A percentile compares a stretch with the other conserved stretches of the same genome.
phyloP scores from a whole-genome alignment of 140 eudicot species.

The Cichorium intybus region DNA sequence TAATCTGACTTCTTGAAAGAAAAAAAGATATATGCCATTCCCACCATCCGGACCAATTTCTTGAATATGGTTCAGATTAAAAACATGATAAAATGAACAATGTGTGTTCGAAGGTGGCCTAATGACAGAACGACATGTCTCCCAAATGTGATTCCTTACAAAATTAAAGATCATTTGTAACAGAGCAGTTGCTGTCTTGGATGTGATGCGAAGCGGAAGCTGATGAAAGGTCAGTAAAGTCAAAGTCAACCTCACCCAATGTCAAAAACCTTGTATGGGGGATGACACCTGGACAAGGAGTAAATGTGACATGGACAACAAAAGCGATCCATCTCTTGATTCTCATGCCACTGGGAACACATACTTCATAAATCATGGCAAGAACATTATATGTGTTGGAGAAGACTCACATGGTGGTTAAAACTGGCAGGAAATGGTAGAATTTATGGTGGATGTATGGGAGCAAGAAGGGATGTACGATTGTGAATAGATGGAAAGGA shows the following conservation, averaged over 20 bases:
- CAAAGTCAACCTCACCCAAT: constrained; percentile 12
- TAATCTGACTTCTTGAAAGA: too few relatives aligned
- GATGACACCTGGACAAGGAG: constrained; percentile 48
- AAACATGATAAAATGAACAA: too few relatives aligned
- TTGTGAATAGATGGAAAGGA: constrained; percentile 23
- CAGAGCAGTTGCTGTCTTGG: constrained; percentile 93
- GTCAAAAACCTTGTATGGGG: constrained; percentile 24
- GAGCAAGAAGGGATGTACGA: constrained; percentile 69
- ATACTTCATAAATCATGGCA: constrained; percentile 73
- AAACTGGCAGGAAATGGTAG: constrained; percentile 63
- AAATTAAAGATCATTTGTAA: constrained; percentile 39
- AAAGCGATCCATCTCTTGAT: constrained; percentile 39
- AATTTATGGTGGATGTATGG: constrained; percentile 71
- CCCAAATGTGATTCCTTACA: constrained; percentile 41
- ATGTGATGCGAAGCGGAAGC: constrained; percentile 39
- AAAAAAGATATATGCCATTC: too few relatives aligned
- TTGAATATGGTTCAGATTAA: too few relatives aligned
- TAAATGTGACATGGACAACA: constrained; percentile 46
- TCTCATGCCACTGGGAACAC: constrained; percentile 32
- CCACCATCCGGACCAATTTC: too few relatives aligned
- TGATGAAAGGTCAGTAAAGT: constrained; percentile 24
- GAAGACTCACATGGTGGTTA: background rate
- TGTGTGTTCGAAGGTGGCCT: too few relatives aligned
- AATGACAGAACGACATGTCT: too few relatives aligned
- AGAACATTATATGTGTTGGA: constrained; percentile 2